These are phyloP conservation scores for Aspergillus versicolor DNA, from an alignment of 2,329 filamentous ascomycete genomes.

Conservation along the genomic window DNA sequence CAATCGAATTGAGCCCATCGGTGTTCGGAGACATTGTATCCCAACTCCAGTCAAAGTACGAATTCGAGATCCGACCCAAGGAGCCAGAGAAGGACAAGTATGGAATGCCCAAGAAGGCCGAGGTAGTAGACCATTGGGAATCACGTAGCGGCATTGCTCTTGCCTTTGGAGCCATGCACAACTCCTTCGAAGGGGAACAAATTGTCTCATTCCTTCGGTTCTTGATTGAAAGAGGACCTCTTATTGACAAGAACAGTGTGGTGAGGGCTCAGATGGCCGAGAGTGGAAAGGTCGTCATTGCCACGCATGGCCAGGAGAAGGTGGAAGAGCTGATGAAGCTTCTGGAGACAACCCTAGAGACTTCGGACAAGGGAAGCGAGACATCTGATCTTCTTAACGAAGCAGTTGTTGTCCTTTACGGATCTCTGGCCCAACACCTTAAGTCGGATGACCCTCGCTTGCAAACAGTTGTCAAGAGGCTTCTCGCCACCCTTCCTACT, in stretches of 20 bases:
- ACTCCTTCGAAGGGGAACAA: conserved; percentile 65
- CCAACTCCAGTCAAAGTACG: conserved; percentile 69
- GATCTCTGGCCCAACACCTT: conserved; percentile 85
- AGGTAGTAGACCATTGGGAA: conserved; percentile 88
- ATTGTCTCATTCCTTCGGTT: conserved; percentile 80
- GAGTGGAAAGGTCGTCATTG: conserved; percentile 77
- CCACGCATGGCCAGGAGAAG: conserved; percentile 74
- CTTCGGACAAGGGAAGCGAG: conserved; percentile 76
- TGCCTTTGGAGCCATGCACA: conserved; percentile 78
- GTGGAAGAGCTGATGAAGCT: conserved; percentile 90
- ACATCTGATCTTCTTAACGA: conserved; percentile 89
- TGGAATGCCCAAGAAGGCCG: conserved; percentile 88
- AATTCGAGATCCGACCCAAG: conserved; percentile 76
- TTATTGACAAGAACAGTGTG: conserved; percentile 75
- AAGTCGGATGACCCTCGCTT: conserved; percentile 81
- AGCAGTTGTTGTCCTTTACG: conserved; percentile 96
- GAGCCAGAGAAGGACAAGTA: conserved; percentile 85
- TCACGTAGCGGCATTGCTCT: conserved; percentile 83
- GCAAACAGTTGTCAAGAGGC: conserved; percentile 79
- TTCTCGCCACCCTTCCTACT: conserved; percentile 84
- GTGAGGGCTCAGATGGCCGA: conserved; percentile 92
- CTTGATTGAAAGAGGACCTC: conserved; percentile 77
- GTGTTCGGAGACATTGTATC: conserved; percentile 63
- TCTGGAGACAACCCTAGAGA: conserved; percentile 85
- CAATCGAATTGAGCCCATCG: conserved; percentile 60